These are phyloP conservation scores for Jacaranda copaia DNA, from an alignment of 257 asterid genomes.

Conservation along the genomic window DNA sequence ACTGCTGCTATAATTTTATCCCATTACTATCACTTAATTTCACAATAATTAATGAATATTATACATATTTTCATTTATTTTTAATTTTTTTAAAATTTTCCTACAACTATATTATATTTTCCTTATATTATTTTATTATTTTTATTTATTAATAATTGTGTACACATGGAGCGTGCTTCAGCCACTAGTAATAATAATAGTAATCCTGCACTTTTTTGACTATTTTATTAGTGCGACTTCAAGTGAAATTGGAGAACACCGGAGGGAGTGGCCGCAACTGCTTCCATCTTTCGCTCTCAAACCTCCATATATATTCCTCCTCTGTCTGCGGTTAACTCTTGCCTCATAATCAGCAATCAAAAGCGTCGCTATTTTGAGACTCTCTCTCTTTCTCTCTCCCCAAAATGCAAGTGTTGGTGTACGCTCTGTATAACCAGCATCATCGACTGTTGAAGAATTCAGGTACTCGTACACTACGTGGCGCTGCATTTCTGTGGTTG, in stretches of 20 bases:
- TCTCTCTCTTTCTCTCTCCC: constrained; percentile 6
- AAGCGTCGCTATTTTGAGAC: not conserved
- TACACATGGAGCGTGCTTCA: too few relatives aligned
- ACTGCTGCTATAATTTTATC: too few relatives aligned
- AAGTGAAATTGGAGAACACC: not conserved
- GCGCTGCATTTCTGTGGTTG: not conserved
- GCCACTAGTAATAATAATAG: too few relatives aligned
- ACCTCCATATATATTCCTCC: constrained; percentile 12
- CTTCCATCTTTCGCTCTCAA: constrained; percentile 2
- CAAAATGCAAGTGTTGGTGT: not conserved
- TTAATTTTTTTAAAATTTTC: too few relatives aligned
- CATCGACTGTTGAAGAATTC: not conserved
- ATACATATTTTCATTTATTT: too few relatives aligned
- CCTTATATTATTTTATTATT: too few relatives aligned
- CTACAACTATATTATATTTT: too few relatives aligned
- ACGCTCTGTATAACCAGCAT: constrained; percentile 1
- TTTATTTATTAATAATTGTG: too few relatives aligned
- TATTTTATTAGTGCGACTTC: not conserved
- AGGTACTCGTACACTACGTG: constrained; percentile 3
- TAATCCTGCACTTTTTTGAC: not conserved
- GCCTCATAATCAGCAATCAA: not conserved
- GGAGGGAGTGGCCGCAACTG: not conserved
- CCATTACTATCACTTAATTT: too few relatives aligned
- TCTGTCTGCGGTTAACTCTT: constrained; percentile 1
- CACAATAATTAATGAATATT: too few relatives aligned